Evolutionary conservation across 306 rosid genomes (phyloP), one percentile per base, ranked within the genome.

Genomic region (Pterocarpus macrocarpus): DNA sequence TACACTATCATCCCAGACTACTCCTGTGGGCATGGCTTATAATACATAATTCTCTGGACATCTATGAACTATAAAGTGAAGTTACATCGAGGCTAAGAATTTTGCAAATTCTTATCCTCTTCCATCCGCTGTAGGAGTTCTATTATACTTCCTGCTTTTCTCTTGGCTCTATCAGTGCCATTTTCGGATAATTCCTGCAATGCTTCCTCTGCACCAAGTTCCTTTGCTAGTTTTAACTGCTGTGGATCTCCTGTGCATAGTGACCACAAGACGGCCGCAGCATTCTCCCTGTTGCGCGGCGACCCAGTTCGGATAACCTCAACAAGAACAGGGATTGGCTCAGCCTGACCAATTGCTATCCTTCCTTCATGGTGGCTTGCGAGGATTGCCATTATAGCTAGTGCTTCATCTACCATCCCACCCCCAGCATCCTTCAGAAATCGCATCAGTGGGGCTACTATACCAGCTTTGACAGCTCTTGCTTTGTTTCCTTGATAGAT

Each of bases 401-500:
- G 92, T 30, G 99, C 94, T 84, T 96, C 98, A 77, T 96, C 98
- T 9, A 92, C 94, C 99, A 96, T 96, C 35, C 99, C 97, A 52
- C 94, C 94, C n/a, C 97, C 97, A 3, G 97, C 92, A 15, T 96
- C 98, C 85, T 83, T 89, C 62, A 96, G 86, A 82, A 93, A 91
- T 41, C 87, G 76, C 90, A 96, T 85, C 43, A 96, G 86, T 0
- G 99, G 97, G 57, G 50, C 75, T 62, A 96, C 90, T 56, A 96
- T 96, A 10, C 99, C 99, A 0, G 98, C 98, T 87, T 87, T 93
- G 43, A 96, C 88, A 34, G 99, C 99, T 86, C 97, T 87, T 32
- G 98, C 96, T 91, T 96, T 96, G 86, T 93, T 96, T 77, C 99
- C 99, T 78, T 92, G 98, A 72, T 96, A 96, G 80, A 96, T 96